Percentiles rank a stretch among this genome's conserved stretches.
phyloP scores from a whole-genome alignment of 108 stramenopile genomes.

The Skeletonema tropicum region DNA sequence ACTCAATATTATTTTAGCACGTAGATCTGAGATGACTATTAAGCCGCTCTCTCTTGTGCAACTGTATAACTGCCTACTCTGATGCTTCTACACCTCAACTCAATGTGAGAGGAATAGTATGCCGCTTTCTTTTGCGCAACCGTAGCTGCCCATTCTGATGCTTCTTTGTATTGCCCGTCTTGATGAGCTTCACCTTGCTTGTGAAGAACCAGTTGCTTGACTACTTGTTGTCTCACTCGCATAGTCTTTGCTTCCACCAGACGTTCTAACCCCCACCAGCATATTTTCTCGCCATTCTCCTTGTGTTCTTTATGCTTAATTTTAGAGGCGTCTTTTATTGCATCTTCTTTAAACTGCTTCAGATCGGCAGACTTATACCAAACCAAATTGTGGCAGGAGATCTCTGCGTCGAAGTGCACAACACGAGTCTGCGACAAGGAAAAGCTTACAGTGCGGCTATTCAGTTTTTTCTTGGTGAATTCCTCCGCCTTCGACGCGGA shows the following conservation, averaged over 20 bases:
- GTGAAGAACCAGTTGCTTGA: not conserved
- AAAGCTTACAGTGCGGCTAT: not conserved
- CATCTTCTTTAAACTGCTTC: not conserved
- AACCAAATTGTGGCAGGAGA: not conserved
- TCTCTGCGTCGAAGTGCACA: not conserved
- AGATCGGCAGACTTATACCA: not conserved
- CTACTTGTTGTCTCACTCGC: not conserved
- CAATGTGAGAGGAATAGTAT: not conserved
- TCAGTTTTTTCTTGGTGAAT: not conserved
- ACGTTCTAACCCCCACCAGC: not conserved
- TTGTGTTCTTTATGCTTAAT: not conserved
- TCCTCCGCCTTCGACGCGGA: not conserved
- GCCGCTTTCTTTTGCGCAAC: not conserved
- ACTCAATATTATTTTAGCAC: not conserved
- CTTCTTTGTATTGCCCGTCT: not conserved
- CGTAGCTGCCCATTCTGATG: not conserved
- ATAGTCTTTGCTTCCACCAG: not conserved
- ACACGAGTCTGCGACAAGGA: not conserved
- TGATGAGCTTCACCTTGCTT: not conserved
- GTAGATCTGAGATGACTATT: not conserved
- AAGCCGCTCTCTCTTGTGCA: not conserved
- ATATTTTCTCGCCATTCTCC: not conserved
- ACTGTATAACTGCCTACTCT: not conserved
- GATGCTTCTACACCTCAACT: not conserved
- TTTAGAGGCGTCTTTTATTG: not conserved